Percentiles rank a stretch among this genome's conserved stretches.
phyloP scores from a whole-genome alignment of 345 rosid genomes.

The Brassica incana region DNA sequence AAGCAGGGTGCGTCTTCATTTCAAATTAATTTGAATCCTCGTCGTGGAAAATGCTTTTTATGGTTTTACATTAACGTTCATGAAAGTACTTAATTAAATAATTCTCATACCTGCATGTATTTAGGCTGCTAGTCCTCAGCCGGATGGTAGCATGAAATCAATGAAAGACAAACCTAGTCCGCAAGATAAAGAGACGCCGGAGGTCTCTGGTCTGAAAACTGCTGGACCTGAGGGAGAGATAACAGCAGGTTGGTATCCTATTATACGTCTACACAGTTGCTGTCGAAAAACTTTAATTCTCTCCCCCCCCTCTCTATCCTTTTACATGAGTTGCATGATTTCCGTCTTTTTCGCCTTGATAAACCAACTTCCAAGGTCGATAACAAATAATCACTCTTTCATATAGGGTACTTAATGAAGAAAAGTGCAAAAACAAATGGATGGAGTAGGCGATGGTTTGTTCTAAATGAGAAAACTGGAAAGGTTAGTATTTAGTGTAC shows the following conservation, averaged over 20 bases:
- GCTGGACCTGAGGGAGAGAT: conserved; percentile 95
- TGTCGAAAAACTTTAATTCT: neutral
- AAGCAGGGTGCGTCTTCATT: conserved; percentile 60
- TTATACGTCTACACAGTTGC: conserved; percentile 11
- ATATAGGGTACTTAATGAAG: conserved; percentile 84
- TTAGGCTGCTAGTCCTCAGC: conserved; percentile 92
- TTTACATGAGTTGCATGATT: conserved; percentile 2
- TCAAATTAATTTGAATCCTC: conserved; percentile 12
- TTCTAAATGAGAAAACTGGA: conserved; percentile 91
- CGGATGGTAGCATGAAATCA: conserved; percentile 82
- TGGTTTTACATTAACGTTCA: neutral
- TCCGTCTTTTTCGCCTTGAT: conserved; percentile 9
- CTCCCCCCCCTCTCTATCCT: neutral
- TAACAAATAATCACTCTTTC: conserved; percentile 17
- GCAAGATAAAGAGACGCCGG: conserved; percentile 75
- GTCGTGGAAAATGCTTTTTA: conserved; percentile 6
- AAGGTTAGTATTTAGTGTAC: conserved; percentile 55
- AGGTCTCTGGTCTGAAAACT: conserved; percentile 79
- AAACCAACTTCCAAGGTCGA: conserved; percentile 11
- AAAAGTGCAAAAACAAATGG: conserved; percentile 90
- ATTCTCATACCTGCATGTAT: conserved; percentile 16
- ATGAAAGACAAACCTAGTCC: conserved; percentile 73
- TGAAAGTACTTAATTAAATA: neutral
- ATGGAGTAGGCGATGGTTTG: conserved; percentile 96
- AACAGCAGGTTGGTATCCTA: conserved; percentile 73